A percentile compares a stretch with the other conserved stretches of the same genome.
Evolutionary conservation across 768 basidiomycete genomes (phyloP).

Genomic region (Tylopilus felleus): DNA sequence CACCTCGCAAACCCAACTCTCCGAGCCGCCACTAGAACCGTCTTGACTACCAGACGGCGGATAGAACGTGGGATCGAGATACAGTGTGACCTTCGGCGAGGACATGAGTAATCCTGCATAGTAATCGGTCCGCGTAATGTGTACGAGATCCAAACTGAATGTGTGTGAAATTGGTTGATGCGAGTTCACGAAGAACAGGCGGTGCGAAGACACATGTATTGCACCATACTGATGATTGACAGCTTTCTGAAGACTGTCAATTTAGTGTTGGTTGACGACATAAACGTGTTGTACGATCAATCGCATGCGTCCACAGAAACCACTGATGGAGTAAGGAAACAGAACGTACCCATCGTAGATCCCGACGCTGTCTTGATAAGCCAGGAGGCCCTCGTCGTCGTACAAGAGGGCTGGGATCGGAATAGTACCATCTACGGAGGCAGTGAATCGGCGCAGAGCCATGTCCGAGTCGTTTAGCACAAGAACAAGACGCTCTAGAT

Average conservation of each 20-base stretch:
- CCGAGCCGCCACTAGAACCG: slow-evolving; percentile 35
- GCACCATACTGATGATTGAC: slow-evolving; percentile 74
- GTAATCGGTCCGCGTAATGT: slow-evolving; percentile 74
- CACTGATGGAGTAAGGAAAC: slow-evolving; percentile 2
- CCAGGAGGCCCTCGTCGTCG: slow-evolving; percentile 72
- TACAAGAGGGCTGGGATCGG: slow-evolving; percentile 76
- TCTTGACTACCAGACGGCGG: slow-evolving; percentile 27
- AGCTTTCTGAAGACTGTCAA: slow-evolving; percentile 72
- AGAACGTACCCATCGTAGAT: slow-evolving; percentile 84
- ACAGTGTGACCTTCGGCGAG: slow-evolving; percentile 82
- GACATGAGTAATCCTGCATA: slow-evolving; percentile 90
- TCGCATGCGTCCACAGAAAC: slow-evolving; percentile 17
- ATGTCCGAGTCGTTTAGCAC: slow-evolving; percentile 45
- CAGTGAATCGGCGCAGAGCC: slow-evolving; percentile 55
- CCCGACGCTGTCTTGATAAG: slow-evolving; percentile 76
- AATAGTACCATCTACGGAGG: slow-evolving; percentile 68
- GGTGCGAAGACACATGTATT: slow-evolving; percentile 73
- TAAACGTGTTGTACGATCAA: slow-evolving; percentile 14
- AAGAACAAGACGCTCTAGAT: slow-evolving; percentile 4
- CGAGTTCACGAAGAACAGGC: slow-evolving; percentile 76
- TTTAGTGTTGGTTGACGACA: slow-evolving; percentile 32
- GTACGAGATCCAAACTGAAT: slow-evolving; percentile 62
- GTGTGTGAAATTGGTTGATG: slow-evolving; percentile 51
- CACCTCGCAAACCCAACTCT: slow-evolving; percentile 84
- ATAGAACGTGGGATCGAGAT: slow-evolving; percentile 42